Evolutionary conservation across 495 filamentous ascomycete species (phyloP), one percentile per base, ranked within the genome.

Genomic region (Xylaria curta): DNA sequence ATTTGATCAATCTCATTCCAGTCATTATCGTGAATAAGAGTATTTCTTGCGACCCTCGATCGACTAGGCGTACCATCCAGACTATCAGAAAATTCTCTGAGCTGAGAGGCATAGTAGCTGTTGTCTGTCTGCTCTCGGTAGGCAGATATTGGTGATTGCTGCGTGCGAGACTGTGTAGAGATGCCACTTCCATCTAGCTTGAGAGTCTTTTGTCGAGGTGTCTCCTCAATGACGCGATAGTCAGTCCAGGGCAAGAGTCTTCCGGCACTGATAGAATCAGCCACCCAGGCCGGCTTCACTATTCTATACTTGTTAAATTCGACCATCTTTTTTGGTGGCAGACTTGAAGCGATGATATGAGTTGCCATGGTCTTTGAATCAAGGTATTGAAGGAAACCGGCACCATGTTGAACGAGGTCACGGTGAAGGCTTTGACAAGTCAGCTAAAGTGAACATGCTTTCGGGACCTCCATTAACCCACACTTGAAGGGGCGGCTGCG

Each of bases 251-350:
- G 91, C 60, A 97, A 84, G 54, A 98, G 76, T 65, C 87, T 91
- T 1, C 94, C 94, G 6, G 91, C 92, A 60, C 89, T 85, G 68
- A 98, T 87, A 77, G 94, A 97, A 71, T 98, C 96, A 12, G 93
- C 90, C 2, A 98, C 87, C 96, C 96, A 99, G 63, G 94, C 91
- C n/a, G 96, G 96, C 80, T 95, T 97, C 73, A 97, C 96, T 31
- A 99, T 93, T 38, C 94, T 90, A 76, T 97, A 98, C 68, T 88
- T 89, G 26, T 82, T 84, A 73, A 97, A 97, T 72, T 98, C 96
- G 42, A 93, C 89, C 38, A 88, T 87, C 78, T 99, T 99, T 85
- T 97, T 98, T 0, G 93, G 93, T 2, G 96, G 95, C 44, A 99
- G 85, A 66, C 89, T 90, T 58, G 92, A 94, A 6, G 95, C 94